A percentile compares a stretch with the other conserved stretches of the same genome.
Evolutionary conservation across 2,329 filamentous ascomycete genomes (phyloP).

Genomic region (Colletotrichum sojae): DNA sequence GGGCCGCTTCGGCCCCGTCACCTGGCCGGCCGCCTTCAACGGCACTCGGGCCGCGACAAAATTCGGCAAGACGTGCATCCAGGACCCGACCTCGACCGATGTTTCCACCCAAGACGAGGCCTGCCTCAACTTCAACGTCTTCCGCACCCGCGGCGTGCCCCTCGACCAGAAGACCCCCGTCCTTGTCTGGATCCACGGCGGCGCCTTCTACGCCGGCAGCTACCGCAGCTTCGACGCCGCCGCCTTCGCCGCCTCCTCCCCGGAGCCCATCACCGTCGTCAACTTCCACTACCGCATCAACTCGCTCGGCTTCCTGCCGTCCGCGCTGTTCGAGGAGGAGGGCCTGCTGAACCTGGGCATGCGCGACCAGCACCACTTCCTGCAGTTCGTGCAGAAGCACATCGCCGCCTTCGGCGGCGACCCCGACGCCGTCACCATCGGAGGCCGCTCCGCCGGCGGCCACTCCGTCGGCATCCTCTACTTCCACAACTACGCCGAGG

Average conservation of each 20-base stretch:
- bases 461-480: conserved; percentile 76
- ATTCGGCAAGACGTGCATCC: conserved; percentile 60
- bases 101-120: conserved; percentile 46
- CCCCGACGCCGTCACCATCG: conserved; percentile 74
- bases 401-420: conserved; percentile 77
- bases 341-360: conserved; percentile 72
- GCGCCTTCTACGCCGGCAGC: conserved; percentile 52
- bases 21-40: conserved; percentile 56
- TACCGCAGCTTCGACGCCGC: conserved; percentile 54
- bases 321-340: conserved; percentile 67
- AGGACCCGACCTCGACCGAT: conserved; percentile 48
- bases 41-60: conserved; percentile 54
- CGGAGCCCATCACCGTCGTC: conserved; percentile 72
- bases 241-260: conserved; percentile 49
- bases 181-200: conserved; percentile 58
- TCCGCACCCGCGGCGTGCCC: conserved; percentile 51
- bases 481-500: conserved; percentile 72
- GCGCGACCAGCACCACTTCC: conserved; percentile 70
- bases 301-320: conserved; percentile 73
- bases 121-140: conserved; percentile 59
- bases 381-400: conserved; percentile 76
- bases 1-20: conserved; percentile 56
- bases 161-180: conserved; percentile 54
- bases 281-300: conserved; percentile 75
- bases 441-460: conserved; percentile 71